Evolutionary conservation across 805 yeast species (phyloP).

Genomic region (Alloascoidea africana): DNA sequence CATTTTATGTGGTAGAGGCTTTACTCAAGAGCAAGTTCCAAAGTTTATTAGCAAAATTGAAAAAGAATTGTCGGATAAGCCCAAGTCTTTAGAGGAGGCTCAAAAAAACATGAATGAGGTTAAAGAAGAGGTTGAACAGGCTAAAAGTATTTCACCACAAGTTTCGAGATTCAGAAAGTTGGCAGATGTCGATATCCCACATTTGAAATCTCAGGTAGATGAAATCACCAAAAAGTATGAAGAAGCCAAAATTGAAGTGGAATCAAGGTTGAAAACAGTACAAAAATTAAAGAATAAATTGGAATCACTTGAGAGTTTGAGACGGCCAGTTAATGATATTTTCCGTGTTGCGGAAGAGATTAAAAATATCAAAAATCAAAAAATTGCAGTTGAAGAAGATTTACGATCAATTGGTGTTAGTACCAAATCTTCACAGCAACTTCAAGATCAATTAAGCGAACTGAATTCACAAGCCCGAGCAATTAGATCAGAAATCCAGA

Average conservation of each 20-base stretch:
- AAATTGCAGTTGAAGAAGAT: conserved; percentile 13
- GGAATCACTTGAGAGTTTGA: conserved; percentile 13
- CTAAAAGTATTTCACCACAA: conserved; percentile 7
- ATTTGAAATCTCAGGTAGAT: conserved; percentile 11
- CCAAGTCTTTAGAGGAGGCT: conserved; percentile 19
- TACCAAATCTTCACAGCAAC: conserved; percentile 8
- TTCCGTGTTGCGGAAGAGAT: conserved; percentile 14
- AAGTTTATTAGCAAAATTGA: conserved; percentile 8
- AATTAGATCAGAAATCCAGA: conserved; percentile 20
- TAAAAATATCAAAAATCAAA: conserved; percentile 10
- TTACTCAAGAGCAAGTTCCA: background rate
- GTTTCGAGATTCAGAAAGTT: conserved; percentile 8
- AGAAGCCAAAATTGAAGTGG: conserved; percentile 4
- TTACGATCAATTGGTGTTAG: conserved; percentile 11
- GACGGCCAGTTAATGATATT: conserved; percentile 16
- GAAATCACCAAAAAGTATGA: conserved; percentile 16
- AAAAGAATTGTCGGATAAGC: conserved; percentile 18
- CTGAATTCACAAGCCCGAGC: conserved; percentile 24
- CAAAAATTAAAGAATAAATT: conserved; percentile 8
- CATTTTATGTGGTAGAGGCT: conserved; percentile 46
- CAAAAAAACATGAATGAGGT: conserved; percentile 13
- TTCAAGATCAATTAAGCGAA: conserved; percentile 14
- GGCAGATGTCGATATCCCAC: conserved; percentile 6
- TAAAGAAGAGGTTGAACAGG: conserved; percentile 7
- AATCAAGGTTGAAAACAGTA: conserved; percentile 5